These are phyloP conservation scores for Skeletonema menzelii DNA, from an alignment of 108 stramenopile species.

Conservation along the genomic window DNA sequence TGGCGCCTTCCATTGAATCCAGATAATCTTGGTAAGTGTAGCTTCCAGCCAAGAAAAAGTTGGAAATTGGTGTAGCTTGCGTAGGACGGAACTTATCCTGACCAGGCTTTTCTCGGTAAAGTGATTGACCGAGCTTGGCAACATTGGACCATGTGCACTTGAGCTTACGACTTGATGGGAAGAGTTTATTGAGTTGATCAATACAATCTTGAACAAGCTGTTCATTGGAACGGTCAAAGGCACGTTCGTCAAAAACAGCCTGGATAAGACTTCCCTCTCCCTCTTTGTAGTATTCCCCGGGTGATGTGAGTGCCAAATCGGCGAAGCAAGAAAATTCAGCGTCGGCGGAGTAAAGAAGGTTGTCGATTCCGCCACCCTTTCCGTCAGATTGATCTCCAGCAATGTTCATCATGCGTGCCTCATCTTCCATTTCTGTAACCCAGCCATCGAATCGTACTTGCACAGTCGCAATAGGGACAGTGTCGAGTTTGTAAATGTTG, in stretches of 20 bases:
- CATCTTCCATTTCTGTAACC: constrained; percentile 95
- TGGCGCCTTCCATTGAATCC: constrained; percentile 98
- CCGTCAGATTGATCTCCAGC: constrained; percentile 90
- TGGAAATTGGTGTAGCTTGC: constrained; percentile 93
- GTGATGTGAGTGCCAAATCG: constrained; percentile 92
- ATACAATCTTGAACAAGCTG: constrained; percentile 87
- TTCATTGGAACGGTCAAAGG: constrained; percentile 74
- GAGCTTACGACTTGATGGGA: constrained; percentile 90
- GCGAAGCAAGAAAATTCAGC: constrained; percentile 98
- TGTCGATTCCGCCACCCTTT: constrained; percentile 90
- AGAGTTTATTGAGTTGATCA: constrained; percentile 80
- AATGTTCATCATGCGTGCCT: constrained; percentile 84
- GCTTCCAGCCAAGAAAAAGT: constrained; percentile 96
- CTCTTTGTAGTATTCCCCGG: constrained; percentile 92
- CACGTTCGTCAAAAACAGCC: constrained; percentile 90
- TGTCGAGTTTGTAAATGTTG: constrained; percentile 95
- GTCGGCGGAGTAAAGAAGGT: constrained; percentile 94
- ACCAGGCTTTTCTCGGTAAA: constrained; percentile 94
- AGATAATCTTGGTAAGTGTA: constrained; percentile 98
- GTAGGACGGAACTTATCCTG: constrained; percentile 93
- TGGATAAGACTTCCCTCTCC: constrained; percentile 91
- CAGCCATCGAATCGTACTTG: constrained; percentile 97
- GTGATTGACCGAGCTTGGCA: constrained; percentile 90
- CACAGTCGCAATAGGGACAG: constrained; percentile 96
- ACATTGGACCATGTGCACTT: constrained; percentile 96